Percentiles rank a stretch among this genome's conserved stretches.
Conservation (phyloP, 306 rosid genomes). For the Ziziphus jujuba region DNA sequence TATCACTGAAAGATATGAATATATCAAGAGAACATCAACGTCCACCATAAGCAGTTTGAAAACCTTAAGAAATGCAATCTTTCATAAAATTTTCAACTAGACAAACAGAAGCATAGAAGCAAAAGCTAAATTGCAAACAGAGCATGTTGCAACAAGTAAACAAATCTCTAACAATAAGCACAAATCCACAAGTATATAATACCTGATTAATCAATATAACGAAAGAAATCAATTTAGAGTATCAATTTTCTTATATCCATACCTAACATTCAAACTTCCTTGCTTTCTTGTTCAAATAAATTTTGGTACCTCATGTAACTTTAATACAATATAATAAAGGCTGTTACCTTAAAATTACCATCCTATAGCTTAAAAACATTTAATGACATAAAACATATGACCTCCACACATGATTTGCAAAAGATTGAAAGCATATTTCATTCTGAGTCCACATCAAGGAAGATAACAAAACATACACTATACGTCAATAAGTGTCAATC, state of each 20-base stretch:
- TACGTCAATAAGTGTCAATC: background rate
- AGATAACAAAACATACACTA: background rate
- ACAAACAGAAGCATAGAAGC: slow-evolving; percentile 1
- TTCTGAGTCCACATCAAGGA: background rate
- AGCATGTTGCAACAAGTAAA: background rate
- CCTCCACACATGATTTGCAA: background rate
- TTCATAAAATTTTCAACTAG: background rate
- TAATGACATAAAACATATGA: too few species aligned
- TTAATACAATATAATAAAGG: too few species aligned
- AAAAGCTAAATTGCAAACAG: background rate
- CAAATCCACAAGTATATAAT: background rate
- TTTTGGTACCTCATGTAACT: too few species aligned
- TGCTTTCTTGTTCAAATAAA: background rate
- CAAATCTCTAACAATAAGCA: background rate
- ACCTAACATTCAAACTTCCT: background rate
- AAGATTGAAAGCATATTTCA: background rate
- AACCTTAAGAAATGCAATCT: too few species aligned
- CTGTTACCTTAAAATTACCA: too few species aligned
- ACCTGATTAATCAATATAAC: background rate
- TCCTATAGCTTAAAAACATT: too few species aligned
- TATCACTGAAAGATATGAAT: background rate
- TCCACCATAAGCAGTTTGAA: too few species aligned
- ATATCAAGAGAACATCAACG: background rate
- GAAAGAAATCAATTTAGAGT: background rate
- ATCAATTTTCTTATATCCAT: background rate